Evolutionary conservation across 2,329 filamentous ascomycete genomes (phyloP).

Genomic region (Ascochyta rabiei): DNA sequence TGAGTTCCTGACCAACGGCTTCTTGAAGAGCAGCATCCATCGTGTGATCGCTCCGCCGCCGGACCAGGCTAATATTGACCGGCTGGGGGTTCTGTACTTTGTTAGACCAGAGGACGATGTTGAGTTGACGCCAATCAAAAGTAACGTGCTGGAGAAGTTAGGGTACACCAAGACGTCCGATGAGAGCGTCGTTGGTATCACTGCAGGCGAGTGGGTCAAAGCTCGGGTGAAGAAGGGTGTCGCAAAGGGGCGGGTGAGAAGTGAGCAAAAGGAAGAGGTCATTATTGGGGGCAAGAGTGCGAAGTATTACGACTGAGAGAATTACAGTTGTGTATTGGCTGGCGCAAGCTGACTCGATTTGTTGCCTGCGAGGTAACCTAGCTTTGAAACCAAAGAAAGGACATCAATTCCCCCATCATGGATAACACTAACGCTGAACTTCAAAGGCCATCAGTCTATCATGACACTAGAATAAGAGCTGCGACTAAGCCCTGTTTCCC

Average conservation of each 20-base stretch:
- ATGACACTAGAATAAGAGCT: no score
- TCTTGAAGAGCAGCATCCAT: constrained; percentile 56
- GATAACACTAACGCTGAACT: no score
- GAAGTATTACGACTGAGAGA: constrained; percentile 21
- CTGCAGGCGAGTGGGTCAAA: constrained; percentile 26
- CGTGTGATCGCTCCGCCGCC: constrained; percentile 56
- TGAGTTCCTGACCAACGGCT: constrained; percentile 47
- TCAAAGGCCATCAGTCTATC: no score
- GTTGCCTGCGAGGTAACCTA: background rate
- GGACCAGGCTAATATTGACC: constrained; percentile 56
- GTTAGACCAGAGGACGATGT: constrained; percentile 23
- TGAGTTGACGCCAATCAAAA: constrained; percentile 18
- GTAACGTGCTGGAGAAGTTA: constrained; percentile 20
- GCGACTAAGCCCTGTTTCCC: no score
- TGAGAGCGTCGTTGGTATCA: constrained; percentile 19
- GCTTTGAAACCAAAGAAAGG: no score
- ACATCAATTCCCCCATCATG: no score
- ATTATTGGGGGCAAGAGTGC: constrained; percentile 20
- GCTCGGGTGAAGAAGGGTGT: constrained; percentile 23
- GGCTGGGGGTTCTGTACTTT: constrained; percentile 26
- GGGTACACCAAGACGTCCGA: constrained; percentile 19
- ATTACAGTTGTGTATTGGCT: background rate
- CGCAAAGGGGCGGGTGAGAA: constrained; percentile 14
- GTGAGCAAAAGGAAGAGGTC: constrained; percentile 20
- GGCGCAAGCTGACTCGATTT: background rate